Evolutionary conservation across 2,329 filamentous ascomycete species (phyloP), one percentile per base, ranked within the genome.

Genomic region (Cryphonectria parasitica): DNA sequence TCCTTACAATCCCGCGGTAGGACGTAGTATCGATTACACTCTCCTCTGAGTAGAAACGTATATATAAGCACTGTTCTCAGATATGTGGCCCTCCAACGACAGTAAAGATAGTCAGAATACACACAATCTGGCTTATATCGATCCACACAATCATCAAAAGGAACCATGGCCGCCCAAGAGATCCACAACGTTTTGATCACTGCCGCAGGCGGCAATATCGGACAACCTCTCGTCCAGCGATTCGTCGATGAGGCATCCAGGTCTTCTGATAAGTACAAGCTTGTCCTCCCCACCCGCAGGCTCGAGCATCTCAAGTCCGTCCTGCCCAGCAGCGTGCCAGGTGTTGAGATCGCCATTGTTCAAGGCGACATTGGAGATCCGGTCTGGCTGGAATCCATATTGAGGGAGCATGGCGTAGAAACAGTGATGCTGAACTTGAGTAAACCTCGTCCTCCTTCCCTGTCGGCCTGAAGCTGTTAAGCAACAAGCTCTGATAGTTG

Each of bases 251-350:
- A 61, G 31, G 58, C 58, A 61, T 7, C 31, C 31, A 39, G 10
- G 34, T 39, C 34, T 19, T 22, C 22, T 19, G n/a, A 39, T 22
- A 61, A 36, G 31, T 39, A 61, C 34, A 61, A 61, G 58, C 34
- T 61, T 17, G 31, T 61, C 58, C 58, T 61, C 31, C 58, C 58
- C 6, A 61, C 58, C 58, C 58, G 58, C 6, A 61, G 58, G 19
- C 31, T 34, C 22, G 58, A 25, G 17, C 58, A 61, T 34, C 7
- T 61, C 34, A 36, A 39, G 34, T 39, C 58, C 17, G 22, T 36
- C 7, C 22, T 61, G 58, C 41, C 62, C 19, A 45, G 39, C 25
- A 39, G 25, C 28, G 25, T 49, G 11, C 41, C 11, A 19, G 43
- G 25, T 1, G 45, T 52, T 19, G 45, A 54, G 31, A 15, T 36